Conservation (phyloP, 2,329 filamentous ascomycete genomes). For the Xylariaceae sp. region DNA sequence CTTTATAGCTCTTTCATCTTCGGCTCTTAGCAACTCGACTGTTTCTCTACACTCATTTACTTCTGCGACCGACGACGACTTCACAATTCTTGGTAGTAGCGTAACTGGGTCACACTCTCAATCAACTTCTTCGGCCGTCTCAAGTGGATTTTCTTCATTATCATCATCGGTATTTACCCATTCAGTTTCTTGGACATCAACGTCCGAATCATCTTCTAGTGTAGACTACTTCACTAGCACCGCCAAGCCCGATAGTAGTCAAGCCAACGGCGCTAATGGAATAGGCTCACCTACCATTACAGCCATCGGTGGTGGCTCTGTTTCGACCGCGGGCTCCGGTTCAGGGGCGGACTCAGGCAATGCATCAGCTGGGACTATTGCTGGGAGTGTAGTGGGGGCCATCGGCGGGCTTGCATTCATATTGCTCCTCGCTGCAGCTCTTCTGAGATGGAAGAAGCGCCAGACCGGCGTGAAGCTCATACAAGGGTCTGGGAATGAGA, state of each 20-base stretch:
- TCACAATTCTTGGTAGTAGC: constrained; percentile 27
- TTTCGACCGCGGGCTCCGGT: constrained; percentile 2
- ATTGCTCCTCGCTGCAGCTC: constrained; percentile 58
- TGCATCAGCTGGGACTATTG: constrained; percentile 48
- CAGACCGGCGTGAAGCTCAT: constrained; percentile 51
- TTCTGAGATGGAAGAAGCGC: constrained; percentile 63
- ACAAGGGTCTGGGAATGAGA: constrained; percentile 49
- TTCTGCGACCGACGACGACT: constrained; percentile 23
- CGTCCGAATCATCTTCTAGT: constrained; percentile 25
- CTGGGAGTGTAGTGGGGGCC: constrained; percentile 64
- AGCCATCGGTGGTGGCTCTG: constrained; percentile 6
- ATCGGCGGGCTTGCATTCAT: constrained; percentile 66
- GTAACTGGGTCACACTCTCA: constrained; percentile 6
- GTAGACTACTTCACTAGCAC: constrained; percentile 23
- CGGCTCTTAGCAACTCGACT: constrained; percentile 31
- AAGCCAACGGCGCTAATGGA: constrained; percentile 33
- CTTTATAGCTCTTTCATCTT: constrained; percentile 31
- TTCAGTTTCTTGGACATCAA: constrained; percentile 19
- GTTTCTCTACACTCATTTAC: constrained; percentile 36
- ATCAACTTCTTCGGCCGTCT: too few species aligned
- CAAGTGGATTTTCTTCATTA: background rate
- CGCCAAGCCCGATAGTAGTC: constrained; percentile 27
- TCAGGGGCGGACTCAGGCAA: constrained; percentile 13
- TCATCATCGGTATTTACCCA: constrained; percentile 12
- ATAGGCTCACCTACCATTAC: constrained; percentile 29